Evolutionary conservation across 495 filamentous ascomycete species (phyloP), one percentile per base, ranked within the genome.

Genomic region (Bacidia gigantensis): DNA sequence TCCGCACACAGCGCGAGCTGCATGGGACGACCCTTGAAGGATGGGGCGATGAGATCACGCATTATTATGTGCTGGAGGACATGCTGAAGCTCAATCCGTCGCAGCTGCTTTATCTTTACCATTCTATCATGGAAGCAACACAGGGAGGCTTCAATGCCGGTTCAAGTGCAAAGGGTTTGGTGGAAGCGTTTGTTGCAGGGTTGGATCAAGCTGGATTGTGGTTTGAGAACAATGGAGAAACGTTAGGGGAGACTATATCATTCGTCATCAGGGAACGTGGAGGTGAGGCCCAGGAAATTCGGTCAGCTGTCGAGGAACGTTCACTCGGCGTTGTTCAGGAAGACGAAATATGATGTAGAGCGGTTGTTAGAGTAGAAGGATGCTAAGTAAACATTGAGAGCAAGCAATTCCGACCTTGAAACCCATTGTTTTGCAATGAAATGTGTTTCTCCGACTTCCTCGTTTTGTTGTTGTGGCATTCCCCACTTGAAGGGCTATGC

Each of bases 211-310:
- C 26, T 3, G 78, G 77, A 14, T 76, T 78, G 25, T 82, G 78
- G 78, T 82, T 81, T 52, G 72, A 72, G 43, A 72, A 81, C 54
- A 82, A 82, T 55, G 78, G 78, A 3, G 75, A 81, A 63, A 82
- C 78, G 26, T 75, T 77, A 51, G 69, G 60, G 0, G 72, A 76
- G 60, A 76, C 73, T 0, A 49, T 74, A 20, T 62, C 64, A 35
- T 67, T 57, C 62, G 69, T 76, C 35, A 62, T 74, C 57, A 64
- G 57, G 11, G 70, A 74, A 56, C 60, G 72, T 29, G 70, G 69
- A 10, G 63, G 65, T 7, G 65, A 70, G 55, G 52, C 44, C 14
- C 32, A 32, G 38, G 57, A 48, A 17, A 24, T 58, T 41, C 41
- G 49, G 22, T 52, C 39, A 24, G 32, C 20, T 2, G 49, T 55